Evolutionary conservation across 2,329 filamentous ascomycete genomes (phyloP).

Genomic region (Chaetomium globosum): DNA sequence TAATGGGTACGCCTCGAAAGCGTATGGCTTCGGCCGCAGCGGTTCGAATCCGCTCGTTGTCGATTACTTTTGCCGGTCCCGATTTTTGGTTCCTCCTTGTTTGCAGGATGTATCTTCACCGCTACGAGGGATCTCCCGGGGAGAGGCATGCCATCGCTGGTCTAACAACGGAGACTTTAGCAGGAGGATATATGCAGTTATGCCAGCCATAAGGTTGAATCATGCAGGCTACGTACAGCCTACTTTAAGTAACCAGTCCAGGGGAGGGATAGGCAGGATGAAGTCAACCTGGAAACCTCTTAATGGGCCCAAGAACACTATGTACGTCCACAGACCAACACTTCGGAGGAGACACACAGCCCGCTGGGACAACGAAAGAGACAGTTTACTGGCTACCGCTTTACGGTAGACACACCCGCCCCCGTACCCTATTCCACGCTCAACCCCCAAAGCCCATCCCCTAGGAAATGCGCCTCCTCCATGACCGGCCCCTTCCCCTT

Average conservation of each 20-base stretch:
- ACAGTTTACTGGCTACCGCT: not conserved
- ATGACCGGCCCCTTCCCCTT: slow-evolving; percentile 94
- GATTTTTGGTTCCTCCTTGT: not conserved
- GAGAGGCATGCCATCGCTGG: not conserved
- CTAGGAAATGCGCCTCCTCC: slow-evolving; percentile 89
- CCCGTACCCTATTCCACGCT: slow-evolving; percentile 47
- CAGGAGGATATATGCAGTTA: too few relatives aligned
- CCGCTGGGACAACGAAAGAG: not conserved
- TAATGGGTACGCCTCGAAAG: slow-evolving; percentile 35
- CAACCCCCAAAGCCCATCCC: slow-evolving; percentile 89
- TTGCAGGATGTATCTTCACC: not conserved
- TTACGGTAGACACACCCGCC: not conserved
- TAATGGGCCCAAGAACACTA: too few relatives aligned
- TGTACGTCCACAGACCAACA: not conserved
- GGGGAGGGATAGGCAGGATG: too few relatives aligned
- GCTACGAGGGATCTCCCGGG: not conserved
- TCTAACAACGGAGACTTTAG: too few relatives aligned
- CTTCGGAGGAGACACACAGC: not conserved
- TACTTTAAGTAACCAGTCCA: too few relatives aligned
- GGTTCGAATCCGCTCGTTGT: slow-evolving; percentile 34
- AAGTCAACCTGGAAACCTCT: too few relatives aligned
- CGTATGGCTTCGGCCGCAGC: slow-evolving; percentile 33
- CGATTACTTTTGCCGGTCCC: slow-evolving; percentile 21
- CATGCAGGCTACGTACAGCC: too few relatives aligned
- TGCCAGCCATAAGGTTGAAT: too few relatives aligned